Base-by-base conservation (phyloP, 345 rosid genomes). In the Salix purpurea region DNA sequence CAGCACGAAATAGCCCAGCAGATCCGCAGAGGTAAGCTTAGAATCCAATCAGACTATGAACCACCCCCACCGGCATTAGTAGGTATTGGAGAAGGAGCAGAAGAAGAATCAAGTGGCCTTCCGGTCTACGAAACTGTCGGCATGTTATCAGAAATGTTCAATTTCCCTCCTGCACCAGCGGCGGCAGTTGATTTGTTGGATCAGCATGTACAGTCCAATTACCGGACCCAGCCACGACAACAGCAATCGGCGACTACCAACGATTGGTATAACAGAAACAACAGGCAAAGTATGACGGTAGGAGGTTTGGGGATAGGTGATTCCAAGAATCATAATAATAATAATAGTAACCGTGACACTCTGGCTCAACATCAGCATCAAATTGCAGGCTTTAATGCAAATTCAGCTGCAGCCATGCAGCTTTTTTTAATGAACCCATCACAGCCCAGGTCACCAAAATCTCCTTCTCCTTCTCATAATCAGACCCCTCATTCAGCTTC, bases 121-220 rank as follows among this genome's bases (percentile, higher is more conserved):
- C 92, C 93, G 36, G 92, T 83, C 28, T 91, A 95, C 37, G 94
- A 90, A 82, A 83, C 89, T 2, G 89, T 91, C 74, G 98, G 98
- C 26, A 96, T 96, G 93, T 81, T 93, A 81, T 96, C 99, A 2
- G 98, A 96, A 79, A 96, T 91, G 98, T 96, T 96, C 86, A 91
- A 86, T 87, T 93, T 90, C 71, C 85, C 93, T 30, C 54, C 92
- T 5, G 86, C 85, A 5, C 80, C 86, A 8, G 79, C 82, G 9
- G 81, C 89, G 8, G 73, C 87, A 23, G 68, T 72, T n/a, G 84
- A 78, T 60, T 70, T 85, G 61, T 40, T 80, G 52, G 82, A 85
- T 62, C 87, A 85, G 67, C 83, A 72, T 32, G 23, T 77, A 21
- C 78, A 70, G 24, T 34, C 86, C 21, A 73, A 67, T 36, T 80